Percentiles rank a stretch among this genome's conserved stretches.
Conservation (phyloP, 2,329 filamentous ascomycete genomes). For the Stromatinia cepivora region DNA sequence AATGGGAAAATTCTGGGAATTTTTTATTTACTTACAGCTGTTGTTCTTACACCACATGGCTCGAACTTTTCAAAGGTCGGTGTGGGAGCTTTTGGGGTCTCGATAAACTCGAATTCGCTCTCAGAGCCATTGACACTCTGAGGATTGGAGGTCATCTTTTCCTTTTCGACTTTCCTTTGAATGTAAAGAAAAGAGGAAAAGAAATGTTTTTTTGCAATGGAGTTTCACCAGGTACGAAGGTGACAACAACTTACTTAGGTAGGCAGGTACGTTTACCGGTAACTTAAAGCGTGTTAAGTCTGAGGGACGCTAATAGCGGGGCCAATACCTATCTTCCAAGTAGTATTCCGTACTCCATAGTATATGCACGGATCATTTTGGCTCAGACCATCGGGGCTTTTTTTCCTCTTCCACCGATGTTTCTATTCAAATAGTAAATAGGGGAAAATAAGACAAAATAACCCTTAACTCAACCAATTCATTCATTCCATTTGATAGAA, state of each 20-base stretch:
- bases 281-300: conserved; percentile 8
- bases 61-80: conserved; percentile 53
- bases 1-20: conserved; percentile 7
- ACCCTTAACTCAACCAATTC: background rate
- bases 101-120: conserved; percentile 64
- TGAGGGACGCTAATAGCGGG: conserved; percentile 10
- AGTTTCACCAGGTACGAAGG: background rate
- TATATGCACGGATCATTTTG: background rate
- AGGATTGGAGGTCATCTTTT: conserved; percentile 50
- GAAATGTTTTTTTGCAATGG: conserved; percentile 17
- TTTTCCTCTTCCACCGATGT: background rate
- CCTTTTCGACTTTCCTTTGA: conserved; percentile 28
- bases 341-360: too few relatives aligned
- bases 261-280: background rate
- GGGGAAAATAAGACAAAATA: background rate
- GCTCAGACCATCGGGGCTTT: background rate
- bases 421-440: background rate
- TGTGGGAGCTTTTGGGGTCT: conserved; percentile 54
- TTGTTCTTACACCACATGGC: conserved; percentile 57
- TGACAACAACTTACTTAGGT: background rate
- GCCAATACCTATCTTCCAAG: background rate
- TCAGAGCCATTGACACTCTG: conserved; percentile 51
- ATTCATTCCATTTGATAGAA: background rate
- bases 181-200: conserved; percentile 26
- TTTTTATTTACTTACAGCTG: conserved; percentile 47